Evolutionary conservation across 768 basidiomycete species (phyloP), one percentile per base, ranked within the genome.

Genomic region (Glaciozyma antarctica): DNA sequence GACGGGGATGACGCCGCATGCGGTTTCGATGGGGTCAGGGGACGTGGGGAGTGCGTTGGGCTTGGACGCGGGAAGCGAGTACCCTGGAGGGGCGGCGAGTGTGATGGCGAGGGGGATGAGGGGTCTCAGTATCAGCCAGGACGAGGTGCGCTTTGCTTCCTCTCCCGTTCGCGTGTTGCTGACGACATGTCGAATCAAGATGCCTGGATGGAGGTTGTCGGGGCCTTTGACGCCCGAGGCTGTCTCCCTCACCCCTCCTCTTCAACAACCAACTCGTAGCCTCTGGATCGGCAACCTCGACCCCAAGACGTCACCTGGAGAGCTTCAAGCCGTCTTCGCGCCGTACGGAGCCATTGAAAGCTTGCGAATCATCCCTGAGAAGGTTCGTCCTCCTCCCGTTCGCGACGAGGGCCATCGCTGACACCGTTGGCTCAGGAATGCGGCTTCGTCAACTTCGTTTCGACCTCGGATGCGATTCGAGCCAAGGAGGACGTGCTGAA

Each of bases 231-330:
- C 69, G 53, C 44, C 54, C 52, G 69, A 66, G 22, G 7, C 28
- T 22, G 8, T 47, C 24, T 81, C 78, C 43, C 80, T 82, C 51
- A 80, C 83, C 44, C 83, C 84, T 17, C 88, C 91, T 73, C 83
- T 86, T 61, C 93, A 97, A 78, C 87, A 90, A 48, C 94, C 95
- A 44, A 94, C 94, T 16, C 86, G 95, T 58, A 93, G 90, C 43
- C 80, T 99, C 34, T 99, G 95, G 94, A 95, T 99, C 75, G 95
- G 95, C 57, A 98, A 98, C 77, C 80, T 99, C 58, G 95, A 97
- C 77, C 89, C 88, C 71, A 88, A 87, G 61, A 89, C 94, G 62
- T 91, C 91, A 3, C 89, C 90, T 73, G 90, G 93, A 75, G 90
- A 95, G 75, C 85, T 99, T 61, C 89, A 95, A 62, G 86, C 88